phyloP scores from a whole-genome alignment of 169 alveolate genomes.

The Theileria equi region DNA sequence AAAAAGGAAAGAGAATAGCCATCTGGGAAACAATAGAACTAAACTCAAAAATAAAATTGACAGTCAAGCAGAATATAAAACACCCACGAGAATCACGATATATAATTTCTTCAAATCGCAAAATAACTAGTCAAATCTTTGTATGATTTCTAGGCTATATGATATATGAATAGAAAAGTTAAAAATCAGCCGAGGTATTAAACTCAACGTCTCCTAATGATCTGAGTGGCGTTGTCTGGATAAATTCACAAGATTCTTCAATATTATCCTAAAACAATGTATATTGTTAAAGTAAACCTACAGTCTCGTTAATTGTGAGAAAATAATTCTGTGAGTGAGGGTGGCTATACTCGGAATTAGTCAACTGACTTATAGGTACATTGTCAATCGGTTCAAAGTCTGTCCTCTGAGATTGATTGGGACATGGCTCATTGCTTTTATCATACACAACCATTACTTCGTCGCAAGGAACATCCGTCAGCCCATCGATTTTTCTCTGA shows the following conservation, averaged over 20 bases:
- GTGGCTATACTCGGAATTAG: background rate
- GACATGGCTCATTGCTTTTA: too few species aligned
- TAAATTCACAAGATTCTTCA: conserved; percentile 43
- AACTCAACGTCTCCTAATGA: conserved; percentile 41
- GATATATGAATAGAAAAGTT: too few species aligned
- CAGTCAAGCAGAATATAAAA: too few species aligned
- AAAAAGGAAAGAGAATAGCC: too few species aligned
- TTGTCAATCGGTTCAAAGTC: conserved; percentile 2
- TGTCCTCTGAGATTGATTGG: conserved; percentile 14
- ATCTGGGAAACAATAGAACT: too few species aligned
- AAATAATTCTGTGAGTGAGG: conserved; percentile 34
- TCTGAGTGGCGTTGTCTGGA: conserved; percentile 57
- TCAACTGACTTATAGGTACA: conserved; percentile 4
- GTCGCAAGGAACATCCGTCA: background rate
- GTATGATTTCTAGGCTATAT: too few species aligned
- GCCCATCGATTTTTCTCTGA: background rate
- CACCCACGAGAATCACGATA: too few species aligned
- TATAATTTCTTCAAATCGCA: too few species aligned
- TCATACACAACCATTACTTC: background rate
- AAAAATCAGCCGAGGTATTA: conserved; percentile 51
- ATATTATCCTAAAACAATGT: conserved; percentile 41
- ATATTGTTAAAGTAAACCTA: background rate
- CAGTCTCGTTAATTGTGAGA: conserved; percentile 29
- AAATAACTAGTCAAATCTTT: too few species aligned
- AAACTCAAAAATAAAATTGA: too few species aligned